Base-by-base conservation (phyloP, 225 moss, liverwort and hornwort genomes). In the Marchantia paleacea region DNA sequence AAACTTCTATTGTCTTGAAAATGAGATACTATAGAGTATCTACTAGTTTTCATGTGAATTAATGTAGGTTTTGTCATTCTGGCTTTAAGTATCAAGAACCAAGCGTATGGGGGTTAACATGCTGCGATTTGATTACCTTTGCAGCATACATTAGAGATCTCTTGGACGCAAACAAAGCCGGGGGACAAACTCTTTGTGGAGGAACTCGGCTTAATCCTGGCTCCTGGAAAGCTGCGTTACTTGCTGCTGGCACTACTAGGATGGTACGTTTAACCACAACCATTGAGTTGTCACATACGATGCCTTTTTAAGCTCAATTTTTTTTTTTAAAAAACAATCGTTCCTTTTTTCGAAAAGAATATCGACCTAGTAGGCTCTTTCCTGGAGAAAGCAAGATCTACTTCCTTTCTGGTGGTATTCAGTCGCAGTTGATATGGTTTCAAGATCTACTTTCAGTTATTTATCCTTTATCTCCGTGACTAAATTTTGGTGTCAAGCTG, bases 141-240 rank as follows among this genome's bases (percentile, higher is more conserved):
- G 85, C 91, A 93, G 93, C 92, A 67, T 93, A 93, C 64, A 86
- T 93, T 65, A 79, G 88, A 84, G 88, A 93, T 86, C 88, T 93
- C 39, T 61, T 89, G 55, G 90, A 82, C 63, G 90, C 91, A 19
- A 84, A 90, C 49, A 87, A 90, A 50, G 89, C 84, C 1, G 91
- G 91, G 30, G 93, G 93, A 0, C 87, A 76, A 80, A 28, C 76
- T 52, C 10, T 93, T 5, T 89, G 90, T 28, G 53, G 69, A 18
- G 89, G 85, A 77, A 93, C 93, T n/a, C 89, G 84, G 26, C 84
- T 93, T 48, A 80, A 80, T 51, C 88, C 86, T 69, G 91, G 88
- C 26, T 91, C 93, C 12, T 93, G 93, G 93, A 81, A 82, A 63
- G 91, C 93, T 78, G 90, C 88, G 52, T 89, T 91, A 16, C 79